Conservation (phyloP, 164 flowering plant genomes). For the Santalum album region DNA sequence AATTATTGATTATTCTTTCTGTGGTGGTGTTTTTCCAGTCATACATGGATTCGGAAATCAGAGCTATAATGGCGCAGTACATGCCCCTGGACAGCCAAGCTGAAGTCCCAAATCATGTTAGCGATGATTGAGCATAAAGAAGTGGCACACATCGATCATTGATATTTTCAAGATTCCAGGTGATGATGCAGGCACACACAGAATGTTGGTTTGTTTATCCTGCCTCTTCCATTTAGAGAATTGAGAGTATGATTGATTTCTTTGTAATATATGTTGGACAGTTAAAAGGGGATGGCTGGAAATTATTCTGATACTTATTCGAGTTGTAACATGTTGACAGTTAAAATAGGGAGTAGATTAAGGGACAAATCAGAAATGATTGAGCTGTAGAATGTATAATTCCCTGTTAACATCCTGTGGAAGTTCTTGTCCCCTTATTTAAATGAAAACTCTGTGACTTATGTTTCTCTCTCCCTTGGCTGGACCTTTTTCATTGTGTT, state of each 20-base stretch:
- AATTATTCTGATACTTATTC: neutral
- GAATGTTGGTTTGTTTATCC: neutral
- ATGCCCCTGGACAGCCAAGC: conserved; percentile 78
- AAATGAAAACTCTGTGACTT: neutral
- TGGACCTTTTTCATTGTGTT: no score
- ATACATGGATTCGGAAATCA: conserved; percentile 75
- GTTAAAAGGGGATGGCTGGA: neutral
- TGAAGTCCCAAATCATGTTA: conserved; percentile 52
- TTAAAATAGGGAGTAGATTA: neutral
- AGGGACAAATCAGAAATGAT: neutral
- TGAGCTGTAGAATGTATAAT: neutral
- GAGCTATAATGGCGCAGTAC: conserved; percentile 83
- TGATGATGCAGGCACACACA: neutral
- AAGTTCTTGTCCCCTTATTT: neutral
- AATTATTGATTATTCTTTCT: neutral
- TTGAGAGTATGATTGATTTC: neutral
- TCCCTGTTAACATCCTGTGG: neutral
- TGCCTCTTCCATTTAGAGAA: neutral
- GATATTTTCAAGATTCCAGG: neutral
- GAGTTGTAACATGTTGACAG: neutral
- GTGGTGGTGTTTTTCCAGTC: conserved; percentile 22
- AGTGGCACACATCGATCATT: neutral
- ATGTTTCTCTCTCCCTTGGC: neutral
- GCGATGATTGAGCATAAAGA: conserved; percentile 26
- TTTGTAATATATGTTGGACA: neutral